Conservation (phyloP, 2,329 filamentous ascomycete species). For the Exserohilum rostratum region DNA sequence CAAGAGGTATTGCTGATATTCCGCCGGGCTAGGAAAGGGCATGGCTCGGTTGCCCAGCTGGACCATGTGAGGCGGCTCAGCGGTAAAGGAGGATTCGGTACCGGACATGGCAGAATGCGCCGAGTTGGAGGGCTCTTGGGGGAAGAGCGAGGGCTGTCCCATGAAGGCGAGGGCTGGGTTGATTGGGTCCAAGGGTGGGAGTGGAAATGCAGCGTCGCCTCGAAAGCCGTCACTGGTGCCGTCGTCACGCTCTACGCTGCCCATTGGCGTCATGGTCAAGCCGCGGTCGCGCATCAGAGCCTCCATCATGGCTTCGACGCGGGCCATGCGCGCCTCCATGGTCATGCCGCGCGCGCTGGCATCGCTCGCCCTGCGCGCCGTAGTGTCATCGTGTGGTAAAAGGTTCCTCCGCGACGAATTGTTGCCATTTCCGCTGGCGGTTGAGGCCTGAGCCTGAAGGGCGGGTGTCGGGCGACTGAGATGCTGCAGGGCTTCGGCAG, state of each 20-base stretch:
- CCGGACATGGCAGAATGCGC: slow-evolving; percentile 3
- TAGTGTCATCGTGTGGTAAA: slow-evolving; percentile 27
- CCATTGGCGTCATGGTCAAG: slow-evolving; percentile 28
- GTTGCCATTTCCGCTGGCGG: slow-evolving; percentile 16
- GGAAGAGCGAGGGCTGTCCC: slow-evolving; percentile 21
- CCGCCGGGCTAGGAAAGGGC: slow-evolving; percentile 26
- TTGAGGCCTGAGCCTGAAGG: slow-evolving; percentile 19
- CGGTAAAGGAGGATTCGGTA: neutral
- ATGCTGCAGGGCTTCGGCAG: slow-evolving; percentile 46
- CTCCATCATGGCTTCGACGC: slow-evolving; percentile 46
- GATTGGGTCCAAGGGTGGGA: slow-evolving; percentile 31
- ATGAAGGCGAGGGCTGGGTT: slow-evolving; percentile 27
- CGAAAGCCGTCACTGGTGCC: slow-evolving; percentile 22
- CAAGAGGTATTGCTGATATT: slow-evolving; percentile 33
- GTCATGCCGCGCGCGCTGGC: slow-evolving; percentile 33
- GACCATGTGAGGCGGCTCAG: slow-evolving; percentile 14
- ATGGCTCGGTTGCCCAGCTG: slow-evolving; percentile 26
- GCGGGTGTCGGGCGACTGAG: slow-evolving; percentile 42
- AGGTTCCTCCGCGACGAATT: slow-evolving; percentile 23
- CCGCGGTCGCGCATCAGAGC: slow-evolving; percentile 40
- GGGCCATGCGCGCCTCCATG: slow-evolving; percentile 44
- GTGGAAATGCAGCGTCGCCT: slow-evolving; percentile 26
- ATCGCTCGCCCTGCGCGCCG: slow-evolving; percentile 33
- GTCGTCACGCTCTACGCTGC: slow-evolving; percentile 38
- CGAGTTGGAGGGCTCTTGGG: slow-evolving; percentile 16